phyloP scores from a whole-genome alignment of 257 asterid genomes.

The Salvia rosmarinus region DNA sequence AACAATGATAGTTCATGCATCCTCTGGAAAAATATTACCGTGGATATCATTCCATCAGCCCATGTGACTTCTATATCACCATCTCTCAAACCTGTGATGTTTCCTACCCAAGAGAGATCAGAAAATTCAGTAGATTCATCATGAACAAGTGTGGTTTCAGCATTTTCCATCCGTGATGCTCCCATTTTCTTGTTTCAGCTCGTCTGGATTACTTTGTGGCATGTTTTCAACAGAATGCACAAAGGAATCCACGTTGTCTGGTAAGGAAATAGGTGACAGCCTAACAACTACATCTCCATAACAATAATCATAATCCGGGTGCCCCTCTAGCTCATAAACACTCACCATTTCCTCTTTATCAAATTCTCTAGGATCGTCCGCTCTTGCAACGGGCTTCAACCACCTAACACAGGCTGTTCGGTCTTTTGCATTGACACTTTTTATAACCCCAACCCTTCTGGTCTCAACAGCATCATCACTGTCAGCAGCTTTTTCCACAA shows the following conservation, averaged over 20 bases:
- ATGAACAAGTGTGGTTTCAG: slow-evolving; percentile 43
- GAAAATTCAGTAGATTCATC: slow-evolving; percentile 57
- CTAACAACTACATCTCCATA: slow-evolving; percentile 97
- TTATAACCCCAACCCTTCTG: slow-evolving; percentile 88
- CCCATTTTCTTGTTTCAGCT: slow-evolving; percentile 41
- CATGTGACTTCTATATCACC: slow-evolving; percentile 97
- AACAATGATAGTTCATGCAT: background rate
- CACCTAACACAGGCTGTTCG: slow-evolving; percentile 88
- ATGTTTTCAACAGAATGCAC: slow-evolving; percentile 41
- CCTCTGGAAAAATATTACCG: slow-evolving; percentile 51
- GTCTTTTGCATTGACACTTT: slow-evolving; percentile 86
- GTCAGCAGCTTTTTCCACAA: slow-evolving; percentile 90
- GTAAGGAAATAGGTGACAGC: slow-evolving; percentile 70
- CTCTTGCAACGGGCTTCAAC: slow-evolving; percentile 82
- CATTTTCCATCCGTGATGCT: slow-evolving; percentile 36
- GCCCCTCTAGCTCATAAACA: slow-evolving; percentile 97
- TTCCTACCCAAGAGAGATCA: slow-evolving; percentile 97
- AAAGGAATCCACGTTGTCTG: slow-evolving; percentile 42
- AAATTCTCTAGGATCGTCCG: slow-evolving; percentile 87
- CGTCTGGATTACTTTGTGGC: slow-evolving; percentile 42
- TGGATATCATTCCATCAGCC: slow-evolving; percentile 98
- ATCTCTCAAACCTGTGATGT: slow-evolving; percentile 80
- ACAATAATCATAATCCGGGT: slow-evolving; percentile 98
- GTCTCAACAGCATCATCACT: slow-evolving; percentile 62
- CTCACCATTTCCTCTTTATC: slow-evolving; percentile 93